Base-by-base conservation (phyloP, 1,284 basidiomycete species). In the Hymenochaete sp. region DNA sequence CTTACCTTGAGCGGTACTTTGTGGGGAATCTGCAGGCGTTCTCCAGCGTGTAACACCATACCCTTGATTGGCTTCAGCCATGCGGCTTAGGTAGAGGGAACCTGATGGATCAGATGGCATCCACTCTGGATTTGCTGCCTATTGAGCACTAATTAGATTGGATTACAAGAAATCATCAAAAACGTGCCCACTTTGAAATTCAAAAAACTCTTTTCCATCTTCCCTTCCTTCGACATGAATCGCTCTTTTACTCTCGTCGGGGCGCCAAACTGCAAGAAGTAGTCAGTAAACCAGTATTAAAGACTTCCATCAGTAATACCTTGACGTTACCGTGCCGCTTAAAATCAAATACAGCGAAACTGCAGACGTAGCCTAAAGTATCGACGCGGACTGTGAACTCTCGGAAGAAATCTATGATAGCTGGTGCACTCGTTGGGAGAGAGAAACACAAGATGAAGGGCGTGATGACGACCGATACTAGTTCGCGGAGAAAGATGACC, bases 121-220 rank as follows among this genome's bases (percentile, higher is more conserved):
- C 93, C 93, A 97, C 57, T 93, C 89, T 8, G 93, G 93, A 65
- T 97, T 90, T 9, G 90, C 84, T 36, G 89, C 89, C 75, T 82
- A 50, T 36, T 16, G 13, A 22, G 22, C 25, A 18, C 9, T 11
- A 11, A 35, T 32, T 24, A 43, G 29, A 11, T 16, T 8, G 10
- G 19, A 33, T 28, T 4, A 31, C 28, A 31, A 38, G 35, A 46
- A 39, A 18, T 11, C 22, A 32, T 27, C 36, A 37, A 36, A 24
- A 22, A 31, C 5, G 19, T 33, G 21, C n/a, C 6, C 6, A 78
- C 82, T 68, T 93, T 95, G 74, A 98, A 98, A 58, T 91, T 93
- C 28, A 98, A 67, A 65, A 98, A 92, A 57, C 82, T 88, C 69
- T 98, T 93, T 70, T 98, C 95, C 92, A 98, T 97, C 72, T 98